A percentile compares a stretch with the other conserved stretches of the same genome.
These are phyloP conservation scores for Udeniomyces megalosporus DNA, from an alignment of 768 basidiomycete species.

Conservation along the genomic window DNA sequence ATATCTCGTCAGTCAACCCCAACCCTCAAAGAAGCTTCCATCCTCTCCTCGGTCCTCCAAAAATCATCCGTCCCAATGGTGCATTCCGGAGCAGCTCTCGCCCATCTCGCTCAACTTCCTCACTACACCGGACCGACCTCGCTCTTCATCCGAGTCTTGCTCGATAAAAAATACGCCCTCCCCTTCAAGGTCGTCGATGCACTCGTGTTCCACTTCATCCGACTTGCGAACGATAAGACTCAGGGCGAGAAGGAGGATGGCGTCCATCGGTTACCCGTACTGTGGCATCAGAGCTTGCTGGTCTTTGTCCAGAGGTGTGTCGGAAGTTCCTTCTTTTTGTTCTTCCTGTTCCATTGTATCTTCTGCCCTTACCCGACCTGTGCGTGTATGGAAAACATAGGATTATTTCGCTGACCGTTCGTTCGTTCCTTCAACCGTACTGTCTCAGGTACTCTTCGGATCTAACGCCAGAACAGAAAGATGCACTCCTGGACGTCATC, in stretches of 20 bases:
- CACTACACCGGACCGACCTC: slow-evolving; percentile 95
- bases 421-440: slow-evolving; percentile 31
- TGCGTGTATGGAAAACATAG: no score
- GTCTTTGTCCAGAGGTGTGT: slow-evolving; percentile 78
- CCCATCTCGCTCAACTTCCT: slow-evolving; percentile 76
- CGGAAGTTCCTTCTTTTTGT: no score
- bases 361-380: no score
- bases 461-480: slow-evolving; percentile 91
- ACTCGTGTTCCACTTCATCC: slow-evolving; percentile 94
- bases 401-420: not conserved
- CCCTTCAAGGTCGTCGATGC: slow-evolving; percentile 97
- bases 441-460: slow-evolving; percentile 92
- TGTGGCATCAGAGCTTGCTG: slow-evolving; percentile 94
- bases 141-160: slow-evolving; percentile 84
- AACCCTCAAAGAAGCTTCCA: slow-evolving; percentile 83
- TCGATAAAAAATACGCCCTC: slow-evolving; percentile 95
- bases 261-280: slow-evolving; percentile 69
- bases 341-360: not conserved
- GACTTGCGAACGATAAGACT: slow-evolving; percentile 72
- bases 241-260: slow-evolving; percentile 48
- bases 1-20: slow-evolving; percentile 46
- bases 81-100: slow-evolving; percentile 84
- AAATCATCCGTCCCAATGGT: slow-evolving; percentile 89
- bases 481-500: slow-evolving; percentile 84
- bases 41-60: slow-evolving; percentile 76